These are phyloP conservation scores for Kodamaea sp. DNA, from an alignment of 1,139 yeast species.

Conservation along the genomic window DNA sequence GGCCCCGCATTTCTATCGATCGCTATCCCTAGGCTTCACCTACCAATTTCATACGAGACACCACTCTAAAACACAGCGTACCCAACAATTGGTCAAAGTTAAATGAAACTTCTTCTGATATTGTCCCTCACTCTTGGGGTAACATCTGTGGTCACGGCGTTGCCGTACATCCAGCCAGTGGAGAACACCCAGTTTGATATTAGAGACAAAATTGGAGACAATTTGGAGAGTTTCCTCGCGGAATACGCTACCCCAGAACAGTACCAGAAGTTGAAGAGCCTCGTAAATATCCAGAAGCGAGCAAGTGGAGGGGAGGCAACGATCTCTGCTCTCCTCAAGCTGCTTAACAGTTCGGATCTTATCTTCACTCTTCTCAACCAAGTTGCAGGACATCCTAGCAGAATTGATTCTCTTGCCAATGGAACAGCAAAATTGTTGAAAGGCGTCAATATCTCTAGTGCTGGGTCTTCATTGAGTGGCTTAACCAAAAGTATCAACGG, in stretches of 20 bases:
- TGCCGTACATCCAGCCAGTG: conserved; percentile 23
- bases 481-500: conserved; percentile 21
- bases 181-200: conserved; percentile 21
- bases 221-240: conserved; percentile 12
- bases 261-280: not conserved
- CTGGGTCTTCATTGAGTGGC: conserved; percentile 7
- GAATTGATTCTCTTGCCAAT: conserved; percentile 33
- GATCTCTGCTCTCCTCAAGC: conserved; percentile 19
- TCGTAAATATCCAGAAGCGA: conserved; percentile 4
- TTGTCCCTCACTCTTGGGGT: conserved; percentile 10
- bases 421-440: conserved; percentile 24
- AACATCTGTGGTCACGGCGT: conserved; percentile 12
- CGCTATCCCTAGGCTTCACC: too few relatives aligned
- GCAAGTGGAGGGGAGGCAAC: conserved; percentile 4
- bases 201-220: conserved; percentile 10
- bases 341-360: conserved; percentile 40
- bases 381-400: conserved; percentile 32
- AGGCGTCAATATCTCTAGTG: conserved; percentile 4
- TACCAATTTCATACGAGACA: too few relatives aligned
- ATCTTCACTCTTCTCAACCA: conserved; percentile 39
- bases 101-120: conserved; percentile 12
- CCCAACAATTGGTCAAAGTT: too few relatives aligned
- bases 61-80: too few relatives aligned
- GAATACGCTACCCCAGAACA: not conserved
- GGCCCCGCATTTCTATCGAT: too few relatives aligned